These are phyloP conservation scores for Tulasnella sp. DNA, from an alignment of 768 basidiomycete genomes.

Conservation along the genomic window DNA sequence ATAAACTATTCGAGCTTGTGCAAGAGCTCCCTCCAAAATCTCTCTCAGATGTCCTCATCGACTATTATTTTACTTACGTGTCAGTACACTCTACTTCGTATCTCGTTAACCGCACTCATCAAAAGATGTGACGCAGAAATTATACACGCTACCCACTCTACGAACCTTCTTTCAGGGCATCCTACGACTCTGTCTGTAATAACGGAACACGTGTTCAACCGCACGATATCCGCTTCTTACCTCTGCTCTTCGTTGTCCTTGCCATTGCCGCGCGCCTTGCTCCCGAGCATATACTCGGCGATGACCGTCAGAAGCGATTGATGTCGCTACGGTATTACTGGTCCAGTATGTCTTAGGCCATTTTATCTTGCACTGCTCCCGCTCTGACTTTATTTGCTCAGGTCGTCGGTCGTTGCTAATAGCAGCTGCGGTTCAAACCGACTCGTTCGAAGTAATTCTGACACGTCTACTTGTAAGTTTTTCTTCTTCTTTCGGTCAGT, in stretches of 20 bases:
- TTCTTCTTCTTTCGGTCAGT: neutral
- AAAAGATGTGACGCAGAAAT: constrained; percentile 44
- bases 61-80: constrained; percentile 72
- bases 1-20: constrained; percentile 80
- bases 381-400: constrained; percentile 26
- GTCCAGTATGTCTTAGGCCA: constrained; percentile 58
- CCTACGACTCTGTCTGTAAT: constrained; percentile 53
- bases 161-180: constrained; percentile 66
- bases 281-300: constrained; percentile 74
- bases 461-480: constrained; percentile 61
- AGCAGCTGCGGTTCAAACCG: constrained; percentile 86
- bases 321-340: constrained; percentile 89
- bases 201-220: constrained; percentile 57
- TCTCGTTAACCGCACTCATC: constrained; percentile 17
- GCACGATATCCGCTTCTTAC: constrained; percentile 73
- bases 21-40: constrained; percentile 76
- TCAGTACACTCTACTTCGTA: constrained; percentile 29
- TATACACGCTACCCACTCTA: constrained; percentile 90
- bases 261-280: constrained; percentile 80
- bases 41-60: constrained; percentile 65
- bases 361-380: constrained; percentile 16
- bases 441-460: constrained; percentile 85
- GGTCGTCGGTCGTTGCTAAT: constrained; percentile 81
- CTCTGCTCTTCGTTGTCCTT: constrained; percentile 85
- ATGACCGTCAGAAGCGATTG: constrained; percentile 60